Conservation (phyloP, 2,329 filamentous ascomycete genomes). For the Aspergillus oerlinghausenensis region DNA sequence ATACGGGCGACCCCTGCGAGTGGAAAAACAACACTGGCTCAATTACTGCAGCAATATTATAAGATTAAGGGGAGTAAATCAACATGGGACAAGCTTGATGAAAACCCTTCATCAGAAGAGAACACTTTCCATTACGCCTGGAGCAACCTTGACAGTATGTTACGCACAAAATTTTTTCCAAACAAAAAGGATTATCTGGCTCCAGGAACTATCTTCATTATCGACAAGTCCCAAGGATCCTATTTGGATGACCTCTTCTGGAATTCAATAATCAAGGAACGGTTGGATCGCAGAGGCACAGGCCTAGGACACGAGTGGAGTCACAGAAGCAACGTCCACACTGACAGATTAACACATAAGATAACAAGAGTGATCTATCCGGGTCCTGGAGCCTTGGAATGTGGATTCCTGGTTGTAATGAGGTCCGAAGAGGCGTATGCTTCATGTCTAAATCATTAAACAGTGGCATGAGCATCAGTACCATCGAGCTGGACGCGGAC, state of each 20-base stretch:
- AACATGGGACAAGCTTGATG: background rate
- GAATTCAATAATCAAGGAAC: background rate
- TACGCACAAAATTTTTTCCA: background rate
- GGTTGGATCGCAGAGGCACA: background rate
- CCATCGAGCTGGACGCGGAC: no score
- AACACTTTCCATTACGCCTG: background rate
- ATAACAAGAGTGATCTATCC: no score
- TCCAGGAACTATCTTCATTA: background rate
- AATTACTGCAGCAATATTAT: slow-evolving; percentile 2
- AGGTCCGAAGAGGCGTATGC: no score
- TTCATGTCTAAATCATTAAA: no score
- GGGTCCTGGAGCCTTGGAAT: no score
- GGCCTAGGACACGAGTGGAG: no score
- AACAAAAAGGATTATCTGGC: background rate
- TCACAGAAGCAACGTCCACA: no score
- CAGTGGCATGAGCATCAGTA: no score
- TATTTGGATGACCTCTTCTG: background rate
- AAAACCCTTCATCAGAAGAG: background rate
- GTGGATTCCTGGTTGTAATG: no score
- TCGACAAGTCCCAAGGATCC: background rate
- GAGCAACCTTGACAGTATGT: background rate
- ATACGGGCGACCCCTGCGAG: slow-evolving; percentile 10
- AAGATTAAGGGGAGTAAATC: background rate
- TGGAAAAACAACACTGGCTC: slow-evolving; percentile 8
- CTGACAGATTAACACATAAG: no score